Evolutionary conservation across 164 flowering plant genomes (phyloP).

Genomic region (Euptelea pleiosperma): DNA sequence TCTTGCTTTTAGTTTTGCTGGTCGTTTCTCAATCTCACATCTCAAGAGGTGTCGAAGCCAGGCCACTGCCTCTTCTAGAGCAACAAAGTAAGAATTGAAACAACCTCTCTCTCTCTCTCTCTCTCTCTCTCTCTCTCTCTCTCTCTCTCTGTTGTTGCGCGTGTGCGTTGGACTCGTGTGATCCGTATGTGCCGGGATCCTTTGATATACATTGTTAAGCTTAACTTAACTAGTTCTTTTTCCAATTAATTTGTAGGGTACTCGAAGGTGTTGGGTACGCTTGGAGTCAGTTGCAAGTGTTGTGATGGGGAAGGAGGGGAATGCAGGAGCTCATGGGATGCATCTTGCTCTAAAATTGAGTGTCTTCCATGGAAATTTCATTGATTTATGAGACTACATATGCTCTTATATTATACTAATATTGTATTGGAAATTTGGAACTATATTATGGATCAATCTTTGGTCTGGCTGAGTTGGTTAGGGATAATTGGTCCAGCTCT

Average conservation of each 20-base stretch:
- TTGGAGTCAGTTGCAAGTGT: conserved; percentile 7
- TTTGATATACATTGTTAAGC: no score
- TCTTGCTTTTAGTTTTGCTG: conserved; percentile 7
- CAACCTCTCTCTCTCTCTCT: not conserved
- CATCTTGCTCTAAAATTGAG: not conserved
- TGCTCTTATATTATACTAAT: no score
- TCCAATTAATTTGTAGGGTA: not conserved
- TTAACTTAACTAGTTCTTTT: not conserved
- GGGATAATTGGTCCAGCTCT: no score
- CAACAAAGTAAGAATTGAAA: conserved; percentile 4
- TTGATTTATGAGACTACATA: no score
- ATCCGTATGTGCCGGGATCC: no score
- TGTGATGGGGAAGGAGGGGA: conserved; percentile 11
- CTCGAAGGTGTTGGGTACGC: not conserved
- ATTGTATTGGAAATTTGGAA: no score
- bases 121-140: no score
- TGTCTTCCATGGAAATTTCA: conserved; percentile 5
- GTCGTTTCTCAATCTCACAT: not conserved
- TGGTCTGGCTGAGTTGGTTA: no score
- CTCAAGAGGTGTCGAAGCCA: conserved; percentile 11
- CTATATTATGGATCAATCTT: no score
- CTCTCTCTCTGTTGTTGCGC: no score
- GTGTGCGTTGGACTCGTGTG: no score
- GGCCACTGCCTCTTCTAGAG: not conserved
- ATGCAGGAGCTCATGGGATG: conserved; percentile 11